A percentile compares a stretch with the other conserved stretches of the same genome.
Evolutionary conservation across 192 early-diverging fungal genomes (phyloP).

Genomic region (Geranomyces variabilis): DNA sequence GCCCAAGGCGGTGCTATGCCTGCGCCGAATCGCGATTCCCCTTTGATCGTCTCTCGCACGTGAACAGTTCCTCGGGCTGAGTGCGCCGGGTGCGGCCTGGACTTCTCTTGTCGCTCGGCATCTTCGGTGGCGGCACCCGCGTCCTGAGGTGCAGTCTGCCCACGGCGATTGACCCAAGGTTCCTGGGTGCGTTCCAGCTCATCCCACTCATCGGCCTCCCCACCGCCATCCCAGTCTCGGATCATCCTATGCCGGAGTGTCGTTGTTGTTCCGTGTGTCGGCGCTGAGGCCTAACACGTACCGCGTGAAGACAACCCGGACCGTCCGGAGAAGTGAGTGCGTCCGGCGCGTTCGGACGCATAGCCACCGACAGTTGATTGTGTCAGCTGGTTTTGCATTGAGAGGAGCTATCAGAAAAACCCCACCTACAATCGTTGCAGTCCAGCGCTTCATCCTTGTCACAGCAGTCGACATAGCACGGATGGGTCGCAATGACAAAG

Average conservation of each 20-base stretch:
- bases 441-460: too few species aligned
- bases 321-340: too few species aligned
- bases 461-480: too few species aligned
- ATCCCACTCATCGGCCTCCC: constrained; percentile 28
- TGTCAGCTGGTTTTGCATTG: too few species aligned
- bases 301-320: too few species aligned
- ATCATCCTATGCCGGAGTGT: constrained; percentile 14
- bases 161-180: constrained; percentile 1
- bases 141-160: background rate
- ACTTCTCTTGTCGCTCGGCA: background rate
- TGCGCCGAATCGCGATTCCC: background rate
- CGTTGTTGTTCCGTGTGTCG: too few species aligned
- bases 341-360: too few species aligned
- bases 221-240: constrained; percentile 26
- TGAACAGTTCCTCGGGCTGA: background rate
- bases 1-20: background rate
- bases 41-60: background rate
- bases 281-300: too few species aligned
- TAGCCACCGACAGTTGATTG: too few species aligned
- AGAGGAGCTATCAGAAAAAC: too few species aligned
- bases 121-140: background rate
- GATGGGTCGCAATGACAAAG: constrained; percentile 36
- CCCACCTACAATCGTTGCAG: too few species aligned
- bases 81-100: background rate
- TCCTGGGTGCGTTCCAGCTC: constrained; percentile 9